Base-by-base conservation (phyloP, 2,329 filamentous ascomycete species). In the Albifimbria verrucaria region DNA sequence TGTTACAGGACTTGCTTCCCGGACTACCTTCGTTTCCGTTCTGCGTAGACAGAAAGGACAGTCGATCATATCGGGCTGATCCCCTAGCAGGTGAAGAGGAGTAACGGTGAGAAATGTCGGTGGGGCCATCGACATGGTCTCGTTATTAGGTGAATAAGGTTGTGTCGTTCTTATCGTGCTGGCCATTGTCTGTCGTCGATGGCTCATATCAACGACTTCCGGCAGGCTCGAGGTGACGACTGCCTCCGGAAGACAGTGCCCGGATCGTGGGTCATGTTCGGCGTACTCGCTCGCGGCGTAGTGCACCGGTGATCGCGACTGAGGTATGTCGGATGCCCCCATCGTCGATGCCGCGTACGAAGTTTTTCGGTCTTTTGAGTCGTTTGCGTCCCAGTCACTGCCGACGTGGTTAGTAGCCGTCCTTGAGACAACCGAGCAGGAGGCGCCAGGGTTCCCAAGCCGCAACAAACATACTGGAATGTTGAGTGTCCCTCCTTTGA, bases 21-120 rank as follows among this genome's bases (percentile, higher is more conserved):
- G 15, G 25, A 36, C 21, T 24, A 48, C 25, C 26, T 48, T 48
- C 7, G 46, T 48, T 18, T 48, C 25, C 26, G 46, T 28, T 26
- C 46, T 32, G 23, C 46, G 24, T 20, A 48, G 18, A 26, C 46
- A 48, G 18, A 48, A 48, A 4, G 46, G 46, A 32, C 46, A 48
- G 25, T 48, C 46, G 26, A 48, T 48, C 25, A 48, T 18, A 21
- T 48, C 46, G 11, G 46, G 46, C 25, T 48, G 46, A 20, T 48
- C 46, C 7, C 46, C 46, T 17, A 48, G 25, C 10, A 48, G 46
- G 21, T 48, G 46, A 17, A 48, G 18, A 7, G 46, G 46, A 10
- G 46, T 48, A 20, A 48, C 46, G 7, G 46, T 48, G 17, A 20
- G 23, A 36, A 48, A 21, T 12, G 18, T 21, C 11, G 46, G 12